Evolutionary conservation across 2,329 filamentous ascomycete species (phyloP), one percentile per base, ranked within the genome.

Genomic region (Ophiocordyceps unilateralis): DNA sequence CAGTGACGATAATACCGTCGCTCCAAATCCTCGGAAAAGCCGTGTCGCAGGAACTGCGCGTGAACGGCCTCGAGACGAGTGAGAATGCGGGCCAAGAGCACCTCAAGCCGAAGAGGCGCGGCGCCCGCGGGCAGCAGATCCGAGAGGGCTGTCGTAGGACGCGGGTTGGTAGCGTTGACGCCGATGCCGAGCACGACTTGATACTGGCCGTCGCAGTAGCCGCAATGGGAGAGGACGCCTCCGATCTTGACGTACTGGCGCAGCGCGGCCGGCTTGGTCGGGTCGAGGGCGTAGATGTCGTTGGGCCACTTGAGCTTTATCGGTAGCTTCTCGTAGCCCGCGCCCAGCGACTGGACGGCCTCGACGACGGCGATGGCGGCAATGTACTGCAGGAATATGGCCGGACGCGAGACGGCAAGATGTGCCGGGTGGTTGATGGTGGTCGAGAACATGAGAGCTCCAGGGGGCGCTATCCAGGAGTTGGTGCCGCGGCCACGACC

Each of bases 251-350:
- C 79, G 51, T 91, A 91, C 2, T 64, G 55, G 0, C 62, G 58
- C 2, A 64, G 54, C 11, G 65, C 61, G 3, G 64, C 59, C 2
- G 66, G 67, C 40, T 68, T 69, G 43, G 60, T 65, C 6, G 73
- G 83, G 53, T 86, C 80, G 20, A 75, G 67, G 1, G 80, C 81
- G 54, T 86, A 89, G 43, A 98, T 84, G 56, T 98, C 91, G 54
- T 98, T 98, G 11, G 91, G 91, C 91, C 91, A 98, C 60, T 98
- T 98, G 26, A 98, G 64, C 57, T 83, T 87, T 36, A 98, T 71
- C 1, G 84, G 83, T 5, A 96, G 60, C 0, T 76, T 67, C 6
- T 75, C 69, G 59, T 93, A 96, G 8, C 80, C 84, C 2, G 62
- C 61, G 41, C 81, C 86, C 55, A 96, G 96, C 22, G 69, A 72